Percentiles rank a stretch among this genome's conserved stretches.
Conservation (phyloP, 129 eudicot species). For the Flaveria brownii region DNA sequence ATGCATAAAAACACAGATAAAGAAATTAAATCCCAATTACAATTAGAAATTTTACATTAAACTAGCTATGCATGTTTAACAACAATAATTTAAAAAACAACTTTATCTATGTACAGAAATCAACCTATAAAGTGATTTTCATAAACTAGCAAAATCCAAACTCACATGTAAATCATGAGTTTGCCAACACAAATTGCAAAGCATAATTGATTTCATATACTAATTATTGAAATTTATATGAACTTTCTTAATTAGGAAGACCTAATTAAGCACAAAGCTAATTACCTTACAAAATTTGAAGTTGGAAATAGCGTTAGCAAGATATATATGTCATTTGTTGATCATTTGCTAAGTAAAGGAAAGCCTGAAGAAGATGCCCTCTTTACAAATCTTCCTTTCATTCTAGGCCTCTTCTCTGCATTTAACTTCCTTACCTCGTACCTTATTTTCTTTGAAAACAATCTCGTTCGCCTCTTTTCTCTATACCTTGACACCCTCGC, state of each 20-base stretch:
- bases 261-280: constrained; percentile 31
- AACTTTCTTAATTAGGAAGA: constrained; percentile 31
- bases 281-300: constrained; percentile 28
- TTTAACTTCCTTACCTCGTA: constrained; percentile 80
- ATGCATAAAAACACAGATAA: no score
- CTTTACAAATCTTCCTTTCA: constrained; percentile 91
- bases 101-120: no score
- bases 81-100: no score
- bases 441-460: constrained; percentile 88
- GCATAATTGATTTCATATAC: constrained; percentile 8
- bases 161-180: no score
- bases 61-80: no score
- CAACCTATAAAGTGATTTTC: no score
- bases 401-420: constrained; percentile 88
- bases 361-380: constrained; percentile 37
- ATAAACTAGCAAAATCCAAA: no score
- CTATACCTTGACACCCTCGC: constrained; percentile 90
- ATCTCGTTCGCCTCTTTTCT: constrained; percentile 77
- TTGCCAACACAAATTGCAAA: neutral
- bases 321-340: constrained; percentile 11
- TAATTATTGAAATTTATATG: constrained; percentile 26
- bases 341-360: constrained; percentile 51
- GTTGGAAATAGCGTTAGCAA: constrained; percentile 22
- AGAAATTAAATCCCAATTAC: no score
- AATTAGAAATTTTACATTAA: no score